Base-by-base conservation (phyloP, 768 basidiomycete genomes). In the Suillus placidus region DNA sequence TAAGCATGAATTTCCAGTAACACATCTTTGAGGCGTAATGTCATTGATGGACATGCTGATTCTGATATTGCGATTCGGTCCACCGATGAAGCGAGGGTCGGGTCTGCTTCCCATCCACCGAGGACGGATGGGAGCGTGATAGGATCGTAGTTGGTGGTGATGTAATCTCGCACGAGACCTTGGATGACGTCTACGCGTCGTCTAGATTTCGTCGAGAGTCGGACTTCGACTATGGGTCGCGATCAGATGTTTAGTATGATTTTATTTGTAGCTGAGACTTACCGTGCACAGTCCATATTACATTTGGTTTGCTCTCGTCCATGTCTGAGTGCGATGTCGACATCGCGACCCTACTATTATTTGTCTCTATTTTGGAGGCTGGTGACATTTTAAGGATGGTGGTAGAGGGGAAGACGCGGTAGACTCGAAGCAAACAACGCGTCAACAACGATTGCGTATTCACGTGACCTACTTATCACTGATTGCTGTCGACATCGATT, bases 1-100 rank as follows among this genome's bases (percentile, higher is more conserved):
- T 98, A 99, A 16, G 97, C 87, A 72, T 99, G 93, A 63, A 97
- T 88, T 68, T 93, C 87, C 43, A 96, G 83, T 9, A 78, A 76
- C 61, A 88, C 83, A 65, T 90, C 85, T 23, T 85, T 83, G 61
- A 90, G 75, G 3, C 84, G 81, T 23, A 87, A 75, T 43, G 88
- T 81, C 13, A 79, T 81, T 14, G 81, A 80, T n/a, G 86, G 82
- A 75, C 85, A 89, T 60, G 88, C 73, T 2, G 87, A 87, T 74
- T 91, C 96, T 10, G 90, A 88, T 12, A 90, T 87, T 8, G 81
- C 78, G 63, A 98, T 91, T 57, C 82, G 83, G 64, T 97, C 93
- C 47, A 97, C 89, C 49, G 92, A 88, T 37, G 87, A 80, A 0
- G 82, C 82, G 12, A 99, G 84, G 54, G 90, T 84, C 13, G 87